These are phyloP conservation scores for Globisporangium mamillatum DNA, from an alignment of 352 stramenopile species.

Conservation along the genomic window DNA sequence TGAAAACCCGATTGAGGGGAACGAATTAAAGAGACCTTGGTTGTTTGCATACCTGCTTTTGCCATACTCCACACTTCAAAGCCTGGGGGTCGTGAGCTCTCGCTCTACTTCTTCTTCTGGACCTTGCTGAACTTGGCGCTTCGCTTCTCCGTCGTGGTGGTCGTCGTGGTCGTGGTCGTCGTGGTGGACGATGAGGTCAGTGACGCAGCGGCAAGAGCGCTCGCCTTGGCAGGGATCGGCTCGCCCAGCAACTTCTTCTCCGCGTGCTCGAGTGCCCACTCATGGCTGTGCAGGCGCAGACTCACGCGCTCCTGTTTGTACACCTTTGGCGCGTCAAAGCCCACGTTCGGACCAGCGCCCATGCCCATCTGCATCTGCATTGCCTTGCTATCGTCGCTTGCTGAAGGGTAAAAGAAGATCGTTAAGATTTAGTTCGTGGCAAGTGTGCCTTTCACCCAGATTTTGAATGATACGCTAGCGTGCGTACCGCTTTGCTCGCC, in stretches of 20 bases:
- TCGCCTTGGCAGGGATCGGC: constrained; percentile 46
- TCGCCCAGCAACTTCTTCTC: constrained; percentile 85
- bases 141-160: constrained; percentile 35
- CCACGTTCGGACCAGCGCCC: constrained; percentile 75
- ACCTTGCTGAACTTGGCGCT: constrained; percentile 78
- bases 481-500: constrained; percentile 84
- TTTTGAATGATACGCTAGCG: background rate
- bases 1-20: background rate
- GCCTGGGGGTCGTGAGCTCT: background rate
- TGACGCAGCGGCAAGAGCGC: constrained; percentile 5
- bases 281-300: constrained; percentile 77
- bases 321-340: constrained; percentile 88
- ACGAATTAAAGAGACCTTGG: background rate
- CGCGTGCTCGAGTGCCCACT: constrained; percentile 75
- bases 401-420: constrained; percentile 18
- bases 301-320: constrained; percentile 90
- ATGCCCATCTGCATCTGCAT: constrained; percentile 94
- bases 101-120: constrained; percentile 46
- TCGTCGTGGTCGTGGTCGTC: constrained; percentile 24
- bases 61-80: background rate
- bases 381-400: constrained; percentile 85
- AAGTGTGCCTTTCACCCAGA: background rate
- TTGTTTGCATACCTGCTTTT: background rate
- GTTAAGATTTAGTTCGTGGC: background rate
- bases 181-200: constrained; percentile 18